These are phyloP conservation scores for Sanguinoderma infundibulare DNA, from an alignment of 1,284 basidiomycete species.

Conservation along the genomic window DNA sequence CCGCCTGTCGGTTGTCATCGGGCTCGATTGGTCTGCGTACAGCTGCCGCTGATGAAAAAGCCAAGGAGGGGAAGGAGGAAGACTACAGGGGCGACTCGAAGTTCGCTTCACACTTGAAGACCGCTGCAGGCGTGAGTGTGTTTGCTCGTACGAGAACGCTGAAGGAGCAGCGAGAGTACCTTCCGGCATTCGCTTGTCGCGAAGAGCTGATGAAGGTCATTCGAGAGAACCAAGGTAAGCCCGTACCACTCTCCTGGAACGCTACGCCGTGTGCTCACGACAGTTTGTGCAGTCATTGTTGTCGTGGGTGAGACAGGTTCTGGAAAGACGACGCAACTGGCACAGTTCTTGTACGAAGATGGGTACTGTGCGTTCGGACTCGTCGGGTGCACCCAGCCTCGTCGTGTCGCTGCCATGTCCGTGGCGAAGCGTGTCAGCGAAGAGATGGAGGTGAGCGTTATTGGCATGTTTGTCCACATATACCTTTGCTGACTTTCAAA, in stretches of 20 bases:
- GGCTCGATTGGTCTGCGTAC: conserved; percentile 27
- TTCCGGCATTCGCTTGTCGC: conserved; percentile 97
- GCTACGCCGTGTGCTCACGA: background rate
- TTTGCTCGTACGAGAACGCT: conserved; percentile 87
- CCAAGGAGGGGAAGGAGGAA: conserved; percentile 43
- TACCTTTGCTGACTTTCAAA: background rate
- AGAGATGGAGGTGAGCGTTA: conserved; percentile 75
- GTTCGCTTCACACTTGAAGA: conserved; percentile 91
- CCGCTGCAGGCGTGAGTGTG: conserved; percentile 76
- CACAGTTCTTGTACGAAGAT: conserved; percentile 95
- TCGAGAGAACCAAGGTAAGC: conserved; percentile 92
- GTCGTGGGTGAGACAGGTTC: conserved; percentile 97
- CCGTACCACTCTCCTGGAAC: background rate
- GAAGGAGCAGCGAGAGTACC: conserved; percentile 95
- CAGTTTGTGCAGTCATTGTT: conserved; percentile 71
- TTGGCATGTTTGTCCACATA: background rate
- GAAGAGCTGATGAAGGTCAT: conserved; percentile 92
- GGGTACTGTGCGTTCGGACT: conserved; percentile 90
- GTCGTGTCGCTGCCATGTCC: conserved; percentile 98
- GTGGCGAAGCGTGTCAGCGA: conserved; percentile 99
- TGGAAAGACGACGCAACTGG: conserved; percentile 92
- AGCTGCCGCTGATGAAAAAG: conserved; percentile 64
- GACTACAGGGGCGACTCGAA: conserved; percentile 95
- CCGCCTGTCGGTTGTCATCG: conserved; percentile 6
- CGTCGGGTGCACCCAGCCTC: conserved; percentile 95